Evolutionary conservation across 2,329 filamentous ascomycete species (phyloP), one percentile per base, ranked within the genome.

Genomic region (Dactylellina drechsleri): DNA sequence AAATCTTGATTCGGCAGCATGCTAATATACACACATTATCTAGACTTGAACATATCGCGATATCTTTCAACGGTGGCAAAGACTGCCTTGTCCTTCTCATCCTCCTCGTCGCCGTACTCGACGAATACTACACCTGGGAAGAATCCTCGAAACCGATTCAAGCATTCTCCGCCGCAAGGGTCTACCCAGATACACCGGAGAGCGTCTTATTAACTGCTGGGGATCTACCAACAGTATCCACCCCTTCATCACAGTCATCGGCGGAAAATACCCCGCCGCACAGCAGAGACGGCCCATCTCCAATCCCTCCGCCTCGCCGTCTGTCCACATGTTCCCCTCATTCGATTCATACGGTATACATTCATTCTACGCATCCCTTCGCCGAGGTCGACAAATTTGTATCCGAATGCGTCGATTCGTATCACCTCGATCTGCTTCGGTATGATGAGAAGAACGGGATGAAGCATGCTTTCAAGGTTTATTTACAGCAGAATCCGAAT

Each of bases 41-140:
- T 79, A 95, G 92, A 71, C 87, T 91, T 76, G 86, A 90, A 71
- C 87, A 96, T 81, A 86, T 98, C 75, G 92, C 93, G 4, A 85
- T 98, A 77, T 96, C 94, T 67, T 99, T 97, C 83, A 99, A 99
- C 80, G 95, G 95, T 80, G 95, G 95, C 76, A 99, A 99, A 82
- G 95, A 98, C 85, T 98, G 94, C 80, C 90, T 98, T 16, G 93
- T 98, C 62, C 88, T 98, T 16, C 86, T 98, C 5, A 87, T 97
- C 80, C 85, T 98, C 77, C 92, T 97, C 80, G 89, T 98, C 78
- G 89, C 90, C 76, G 85, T 85, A 18, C 82, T 89, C 0, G 81
- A 84, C 77, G 80, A 80, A 59, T 79, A 79, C 76, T 79, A 77
- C 79, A 81, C 64, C 31, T 53, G 68, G 57, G 36, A 60, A n/a